Conservation (phyloP, 208 protist genomes). For the Naegleria fowleri region DNA sequence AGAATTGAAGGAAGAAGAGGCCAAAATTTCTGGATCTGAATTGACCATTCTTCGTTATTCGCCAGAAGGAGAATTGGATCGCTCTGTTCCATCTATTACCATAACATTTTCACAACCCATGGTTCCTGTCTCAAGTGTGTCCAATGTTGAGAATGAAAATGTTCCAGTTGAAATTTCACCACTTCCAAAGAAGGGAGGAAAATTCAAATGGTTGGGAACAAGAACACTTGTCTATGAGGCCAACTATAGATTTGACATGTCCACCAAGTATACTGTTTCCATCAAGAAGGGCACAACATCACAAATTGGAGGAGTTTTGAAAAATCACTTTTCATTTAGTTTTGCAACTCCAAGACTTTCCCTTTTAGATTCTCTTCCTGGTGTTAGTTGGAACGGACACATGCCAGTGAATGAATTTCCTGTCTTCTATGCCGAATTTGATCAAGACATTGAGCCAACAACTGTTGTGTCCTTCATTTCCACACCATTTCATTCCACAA, state of each 20-base stretch:
- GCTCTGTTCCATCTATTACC: neutral
- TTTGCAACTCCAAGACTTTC: neutral
- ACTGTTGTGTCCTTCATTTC: neutral
- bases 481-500: neutral
- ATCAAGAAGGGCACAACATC: neutral
- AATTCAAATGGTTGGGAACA: neutral
- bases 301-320: too few species aligned
- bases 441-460: neutral
- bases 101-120: neutral
- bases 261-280: neutral
- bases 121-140: neutral
- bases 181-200: neutral
- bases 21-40: neutral
- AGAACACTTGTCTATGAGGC: neutral
- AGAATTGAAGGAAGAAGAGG: neutral
- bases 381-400: too few species aligned
- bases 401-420: neutral
- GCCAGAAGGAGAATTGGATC: neutral
- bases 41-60: neutral
- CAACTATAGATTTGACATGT: neutral
- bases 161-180: neutral
- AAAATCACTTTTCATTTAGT: neutral
- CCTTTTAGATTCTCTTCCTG: too few species aligned
- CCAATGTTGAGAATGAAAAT: neutral
- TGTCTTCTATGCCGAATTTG: neutral